Evolutionary conservation across 345 rosid species (phyloP).

Genomic region (Euphorbia tirucalli): DNA sequence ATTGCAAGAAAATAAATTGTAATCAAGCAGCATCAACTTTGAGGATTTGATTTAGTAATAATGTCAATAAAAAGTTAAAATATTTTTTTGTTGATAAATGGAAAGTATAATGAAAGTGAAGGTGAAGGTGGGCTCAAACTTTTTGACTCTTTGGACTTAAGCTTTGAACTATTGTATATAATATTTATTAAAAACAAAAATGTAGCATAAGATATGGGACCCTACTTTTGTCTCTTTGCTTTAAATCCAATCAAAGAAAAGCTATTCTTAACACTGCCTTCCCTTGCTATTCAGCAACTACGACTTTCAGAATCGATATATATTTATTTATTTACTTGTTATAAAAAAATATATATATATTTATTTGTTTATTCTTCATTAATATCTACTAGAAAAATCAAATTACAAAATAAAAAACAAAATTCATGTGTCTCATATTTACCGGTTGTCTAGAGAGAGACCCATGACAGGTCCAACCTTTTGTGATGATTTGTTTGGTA

Average conservation of each 20-base stretch:
- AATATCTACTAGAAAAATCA: no score
- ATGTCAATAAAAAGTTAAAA: no score
- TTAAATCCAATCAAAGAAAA: constrained; percentile 13
- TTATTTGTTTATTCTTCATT: no score
- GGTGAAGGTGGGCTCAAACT: neutral
- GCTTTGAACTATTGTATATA: neutral
- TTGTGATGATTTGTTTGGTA: no score
- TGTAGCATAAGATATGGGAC: constrained; percentile 9
- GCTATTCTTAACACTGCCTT: constrained; percentile 26
- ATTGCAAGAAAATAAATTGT: no score
- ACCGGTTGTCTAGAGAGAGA: neutral
- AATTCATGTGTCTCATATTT: neutral
- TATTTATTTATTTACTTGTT: neutral
- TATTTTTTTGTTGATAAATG: no score
- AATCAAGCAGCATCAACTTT: no score
- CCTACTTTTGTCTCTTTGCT: constrained; percentile 8
- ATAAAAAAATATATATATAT: no score
- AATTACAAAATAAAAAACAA: neutral
- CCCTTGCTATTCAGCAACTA: neutral
- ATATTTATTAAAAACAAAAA: constrained; percentile 17
- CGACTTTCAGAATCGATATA: neutral
- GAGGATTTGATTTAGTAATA: no score
- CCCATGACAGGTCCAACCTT: constrained; percentile 5
- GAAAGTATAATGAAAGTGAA: no score
- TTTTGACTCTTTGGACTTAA: constrained; percentile 14